These are phyloP conservation scores for Sporothrix brunneoviolacea DNA, from an alignment of 2,329 filamentous ascomycete genomes.

Conservation along the genomic window DNA sequence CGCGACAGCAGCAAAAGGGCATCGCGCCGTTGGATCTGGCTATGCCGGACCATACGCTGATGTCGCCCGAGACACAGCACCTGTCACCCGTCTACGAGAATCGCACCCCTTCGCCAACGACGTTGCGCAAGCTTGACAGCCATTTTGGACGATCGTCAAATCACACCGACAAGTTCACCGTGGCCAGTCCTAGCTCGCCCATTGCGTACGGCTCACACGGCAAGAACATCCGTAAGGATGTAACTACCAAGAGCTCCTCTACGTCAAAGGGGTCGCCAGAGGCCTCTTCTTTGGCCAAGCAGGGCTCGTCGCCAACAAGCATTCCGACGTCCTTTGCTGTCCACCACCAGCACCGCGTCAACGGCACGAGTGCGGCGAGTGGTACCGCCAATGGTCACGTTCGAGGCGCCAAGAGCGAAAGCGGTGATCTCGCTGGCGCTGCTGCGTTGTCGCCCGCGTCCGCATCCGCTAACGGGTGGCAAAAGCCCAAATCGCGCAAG, in stretches of 20 bases:
- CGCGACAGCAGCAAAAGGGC: conserved; percentile 40
- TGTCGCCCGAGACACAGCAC: conserved; percentile 35
- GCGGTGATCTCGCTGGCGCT: neutral
- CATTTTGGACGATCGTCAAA: conserved; percentile 9
- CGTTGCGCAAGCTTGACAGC: conserved; percentile 41
- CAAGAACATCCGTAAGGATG: conserved; percentile 13
- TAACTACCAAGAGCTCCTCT: conserved; percentile 3
- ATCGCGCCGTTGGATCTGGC: conserved; percentile 53
- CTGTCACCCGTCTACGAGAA: conserved; percentile 71
- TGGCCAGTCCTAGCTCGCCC: neutral
- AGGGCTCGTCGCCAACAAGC: conserved; percentile 18
- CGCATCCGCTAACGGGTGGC: conserved; percentile 40
- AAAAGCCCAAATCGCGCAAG: conserved; percentile 52
- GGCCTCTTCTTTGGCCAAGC: conserved; percentile 20
- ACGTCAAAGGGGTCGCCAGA: conserved; percentile 14
- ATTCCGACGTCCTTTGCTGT: neutral
- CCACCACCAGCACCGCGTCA: conserved; percentile 31
- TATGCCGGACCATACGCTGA: conserved; percentile 36
- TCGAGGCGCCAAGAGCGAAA: conserved; percentile 30
- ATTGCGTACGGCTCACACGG: neutral
- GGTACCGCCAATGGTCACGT: conserved; percentile 40
- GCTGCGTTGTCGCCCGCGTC: neutral
- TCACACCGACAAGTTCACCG: conserved; percentile 1
- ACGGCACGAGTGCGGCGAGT: conserved; percentile 24
- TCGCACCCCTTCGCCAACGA: conserved; percentile 62